A percentile compares a stretch with the other conserved stretches of the same genome.
Evolutionary conservation across 2,329 filamentous ascomycete species (phyloP).

Genomic region (Exophiala mesophila): DNA sequence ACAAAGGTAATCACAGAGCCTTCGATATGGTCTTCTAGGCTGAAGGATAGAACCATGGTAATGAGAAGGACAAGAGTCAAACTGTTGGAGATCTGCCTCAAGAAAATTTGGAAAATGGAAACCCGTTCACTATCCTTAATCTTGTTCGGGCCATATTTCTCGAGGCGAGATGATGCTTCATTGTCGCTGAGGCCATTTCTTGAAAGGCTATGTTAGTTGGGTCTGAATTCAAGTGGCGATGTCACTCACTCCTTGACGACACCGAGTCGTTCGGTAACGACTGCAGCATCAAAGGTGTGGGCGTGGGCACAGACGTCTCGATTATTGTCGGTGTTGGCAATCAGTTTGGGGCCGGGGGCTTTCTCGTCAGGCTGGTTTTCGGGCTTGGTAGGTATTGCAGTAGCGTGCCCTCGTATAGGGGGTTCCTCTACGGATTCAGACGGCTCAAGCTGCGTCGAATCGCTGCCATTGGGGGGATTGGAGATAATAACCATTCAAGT

Average conservation of each 20-base stretch:
- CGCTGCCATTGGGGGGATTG: constrained; percentile 5
- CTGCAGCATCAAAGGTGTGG: neutral
- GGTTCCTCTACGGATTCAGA: constrained; percentile 7
- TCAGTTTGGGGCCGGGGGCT: neutral
- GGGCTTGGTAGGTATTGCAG: neutral
- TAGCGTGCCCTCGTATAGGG: constrained; percentile 4
- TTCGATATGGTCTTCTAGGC: constrained; percentile 56
- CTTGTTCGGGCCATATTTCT: constrained; percentile 63
- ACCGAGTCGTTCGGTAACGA: neutral
- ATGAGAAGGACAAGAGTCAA: constrained; percentile 53
- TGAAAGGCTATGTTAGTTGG: neutral
- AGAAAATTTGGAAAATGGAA: constrained; percentile 56
- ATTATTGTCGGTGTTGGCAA: too few relatives aligned
- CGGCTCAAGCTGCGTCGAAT: constrained; percentile 4
- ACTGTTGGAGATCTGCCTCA: constrained; percentile 50
- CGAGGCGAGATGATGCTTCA: constrained; percentile 36
- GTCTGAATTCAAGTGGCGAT: neutral
- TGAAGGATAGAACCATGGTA: constrained; percentile 54
- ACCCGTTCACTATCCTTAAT: constrained; percentile 67
- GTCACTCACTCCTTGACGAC: neutral
- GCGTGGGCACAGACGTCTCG: neutral
- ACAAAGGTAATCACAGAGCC: constrained; percentile 55
- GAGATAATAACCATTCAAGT: constrained; percentile 10
- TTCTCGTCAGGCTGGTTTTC: neutral
- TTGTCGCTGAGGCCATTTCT: constrained; percentile 5